phyloP scores from a whole-genome alignment of 495 filamentous ascomycete genomes.

The Aspergillus avenaceus region DNA sequence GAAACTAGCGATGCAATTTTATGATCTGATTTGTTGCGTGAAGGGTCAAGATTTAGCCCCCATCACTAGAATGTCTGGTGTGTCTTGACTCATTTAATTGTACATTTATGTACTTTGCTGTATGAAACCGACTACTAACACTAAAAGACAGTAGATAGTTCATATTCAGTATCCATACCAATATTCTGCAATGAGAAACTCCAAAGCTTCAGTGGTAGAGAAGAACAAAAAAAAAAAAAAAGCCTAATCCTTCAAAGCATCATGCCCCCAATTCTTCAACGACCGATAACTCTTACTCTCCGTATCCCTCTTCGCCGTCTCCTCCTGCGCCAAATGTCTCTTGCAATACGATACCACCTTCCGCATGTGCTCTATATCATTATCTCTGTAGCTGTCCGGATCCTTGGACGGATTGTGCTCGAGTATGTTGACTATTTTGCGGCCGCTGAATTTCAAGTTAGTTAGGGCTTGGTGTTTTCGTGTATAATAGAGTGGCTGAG shows the following conservation, averaged over 20 bases:
- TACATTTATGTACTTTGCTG: too few relatives aligned
- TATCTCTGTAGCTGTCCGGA: constrained; percentile 47
- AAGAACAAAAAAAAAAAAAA: too few relatives aligned
- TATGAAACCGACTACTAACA: too few relatives aligned
- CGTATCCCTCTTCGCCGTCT: constrained; percentile 50
- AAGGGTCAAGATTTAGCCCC: too few relatives aligned
- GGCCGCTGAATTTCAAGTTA: constrained; percentile 37
- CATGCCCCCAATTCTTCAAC: constrained; percentile 69
- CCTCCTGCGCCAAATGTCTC: constrained; percentile 63
- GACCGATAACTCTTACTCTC: constrained; percentile 54
- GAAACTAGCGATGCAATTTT: too few relatives aligned
- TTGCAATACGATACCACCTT: constrained; percentile 61
- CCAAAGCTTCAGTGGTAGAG: too few relatives aligned
- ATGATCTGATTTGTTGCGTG: too few relatives aligned
- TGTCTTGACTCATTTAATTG: too few relatives aligned
- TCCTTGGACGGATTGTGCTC: constrained; percentile 56
- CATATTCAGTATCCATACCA: too few relatives aligned
- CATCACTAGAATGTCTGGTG: too few relatives aligned
- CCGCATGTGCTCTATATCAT: constrained; percentile 62
- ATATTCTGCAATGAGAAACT: too few relatives aligned
- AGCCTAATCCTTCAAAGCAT: constrained; percentile 51
- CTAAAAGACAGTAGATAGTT: too few relatives aligned
- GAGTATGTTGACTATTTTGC: constrained; percentile 62
- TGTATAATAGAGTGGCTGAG: neutral
- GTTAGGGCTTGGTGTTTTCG: neutral